A percentile compares a stretch with the other conserved stretches of the same genome.
phyloP scores from a whole-genome alignment of 1,284 basidiomycete genomes.

The Wallemia hederae region DNA sequence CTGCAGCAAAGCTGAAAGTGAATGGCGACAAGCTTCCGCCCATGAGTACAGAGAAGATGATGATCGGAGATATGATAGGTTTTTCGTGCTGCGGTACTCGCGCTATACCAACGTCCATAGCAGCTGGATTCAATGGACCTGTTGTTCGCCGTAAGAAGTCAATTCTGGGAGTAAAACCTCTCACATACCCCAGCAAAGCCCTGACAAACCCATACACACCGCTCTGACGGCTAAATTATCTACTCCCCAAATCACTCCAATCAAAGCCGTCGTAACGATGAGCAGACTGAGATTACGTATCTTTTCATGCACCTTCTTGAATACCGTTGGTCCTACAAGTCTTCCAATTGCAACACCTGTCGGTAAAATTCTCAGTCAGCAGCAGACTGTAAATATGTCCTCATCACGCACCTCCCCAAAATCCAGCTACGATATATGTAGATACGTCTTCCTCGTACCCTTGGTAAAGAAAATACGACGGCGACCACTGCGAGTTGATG shows the following conservation, averaged over 20 bases:
- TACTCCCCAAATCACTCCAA: background rate
- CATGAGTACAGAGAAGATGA: background rate
- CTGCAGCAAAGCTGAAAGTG: background rate
- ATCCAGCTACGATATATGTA: background rate
- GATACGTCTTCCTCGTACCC: background rate
- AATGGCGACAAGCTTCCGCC: background rate
- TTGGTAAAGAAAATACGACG: background rate
- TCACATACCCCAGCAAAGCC: background rate
- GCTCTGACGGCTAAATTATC: background rate
- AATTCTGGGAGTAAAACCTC: background rate
- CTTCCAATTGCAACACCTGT: background rate
- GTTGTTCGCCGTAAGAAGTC: background rate
- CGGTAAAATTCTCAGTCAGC: background rate
- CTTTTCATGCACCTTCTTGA: background rate
- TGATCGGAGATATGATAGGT: background rate
- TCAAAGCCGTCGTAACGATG: background rate
- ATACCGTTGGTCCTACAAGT: background rate
- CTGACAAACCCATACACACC: background rate
- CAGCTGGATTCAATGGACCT: background rate
- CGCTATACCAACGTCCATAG: background rate
- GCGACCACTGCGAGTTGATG: background rate
- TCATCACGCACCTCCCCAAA: background rate
- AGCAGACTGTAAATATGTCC: background rate
- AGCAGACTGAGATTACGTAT: background rate
- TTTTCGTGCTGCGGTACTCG: background rate